Evolutionary conservation across 305 asterid genomes (phyloP).

Genomic region (Stenogyne calaminthoides): DNA sequence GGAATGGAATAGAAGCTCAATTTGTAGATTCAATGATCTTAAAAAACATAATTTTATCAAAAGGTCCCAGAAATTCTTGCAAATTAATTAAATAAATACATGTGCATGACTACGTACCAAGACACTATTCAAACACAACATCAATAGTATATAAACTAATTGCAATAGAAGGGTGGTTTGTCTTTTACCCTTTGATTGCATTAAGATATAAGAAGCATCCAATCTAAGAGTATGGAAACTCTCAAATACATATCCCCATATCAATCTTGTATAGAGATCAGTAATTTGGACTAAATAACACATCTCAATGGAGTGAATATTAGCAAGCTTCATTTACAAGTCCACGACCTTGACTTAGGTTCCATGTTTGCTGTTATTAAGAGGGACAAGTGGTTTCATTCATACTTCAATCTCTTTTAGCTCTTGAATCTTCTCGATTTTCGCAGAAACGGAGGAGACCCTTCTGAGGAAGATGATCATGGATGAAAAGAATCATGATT

Average conservation of each 20-base stretch:
- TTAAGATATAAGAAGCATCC: constrained; percentile 42
- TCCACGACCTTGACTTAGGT: constrained; percentile 46
- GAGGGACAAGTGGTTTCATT: constrained; percentile 17
- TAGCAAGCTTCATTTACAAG: constrained; percentile 31
- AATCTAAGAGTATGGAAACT: constrained; percentile 34
- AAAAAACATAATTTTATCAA: constrained; percentile 18
- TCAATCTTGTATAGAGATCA: constrained; percentile 49
- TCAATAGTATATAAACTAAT: constrained; percentile 20
- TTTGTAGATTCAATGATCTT: constrained; percentile 42
- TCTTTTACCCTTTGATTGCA: constrained; percentile 39
- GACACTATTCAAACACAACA: constrained; percentile 42
- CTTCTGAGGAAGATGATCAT: constrained; percentile 28
- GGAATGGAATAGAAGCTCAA: constrained; percentile 41
- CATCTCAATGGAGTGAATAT: constrained; percentile 21
- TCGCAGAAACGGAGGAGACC: not conserved
- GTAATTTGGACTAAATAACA: constrained; percentile 49
- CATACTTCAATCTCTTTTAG: not conserved
- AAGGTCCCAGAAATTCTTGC: constrained; percentile 26
- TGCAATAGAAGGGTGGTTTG: constrained; percentile 45
- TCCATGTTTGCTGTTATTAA: constrained; percentile 19
- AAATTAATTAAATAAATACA: constrained; percentile 1
- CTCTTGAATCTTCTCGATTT: not conserved
- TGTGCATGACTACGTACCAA: constrained; percentile 30
- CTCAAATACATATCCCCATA: constrained; percentile 49
- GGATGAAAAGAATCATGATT: constrained; percentile 50